Conservation (phyloP, 2,329 filamentous ascomycete species). For the Penicillium brasilianum region DNA sequence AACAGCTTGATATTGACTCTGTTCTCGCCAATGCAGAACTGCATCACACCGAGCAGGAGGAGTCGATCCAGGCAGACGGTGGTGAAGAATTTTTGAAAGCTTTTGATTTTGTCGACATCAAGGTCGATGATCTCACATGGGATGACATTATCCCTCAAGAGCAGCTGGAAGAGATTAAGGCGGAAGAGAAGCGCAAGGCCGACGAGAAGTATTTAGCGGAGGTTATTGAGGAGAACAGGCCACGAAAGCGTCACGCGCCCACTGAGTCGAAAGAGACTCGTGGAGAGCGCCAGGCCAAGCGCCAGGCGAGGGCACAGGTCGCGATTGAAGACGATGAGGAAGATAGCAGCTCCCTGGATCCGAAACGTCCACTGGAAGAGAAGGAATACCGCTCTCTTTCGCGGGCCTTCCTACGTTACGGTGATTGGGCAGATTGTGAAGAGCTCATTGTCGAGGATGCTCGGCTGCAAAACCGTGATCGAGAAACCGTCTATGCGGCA, state of each 20-base stretch:
- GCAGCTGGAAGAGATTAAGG: slow-evolving; percentile 85
- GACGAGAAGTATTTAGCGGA: slow-evolving; percentile 82
- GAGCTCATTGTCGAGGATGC: slow-evolving; percentile 89
- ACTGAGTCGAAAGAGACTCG: slow-evolving; percentile 58
- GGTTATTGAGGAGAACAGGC: slow-evolving; percentile 82
- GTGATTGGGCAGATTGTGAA: slow-evolving; percentile 83
- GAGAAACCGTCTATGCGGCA: slow-evolving; percentile 75
- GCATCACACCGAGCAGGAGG: slow-evolving; percentile 92
- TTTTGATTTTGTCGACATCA: slow-evolving; percentile 95
- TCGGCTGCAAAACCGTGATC: slow-evolving; percentile 79
- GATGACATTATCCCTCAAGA: slow-evolving; percentile 98
- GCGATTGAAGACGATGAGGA: slow-evolving; percentile 71
- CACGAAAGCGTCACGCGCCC: slow-evolving; percentile 72
- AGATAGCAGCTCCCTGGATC: slow-evolving; percentile 70
- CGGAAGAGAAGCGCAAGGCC: slow-evolving; percentile 81
- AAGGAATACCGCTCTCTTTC: slow-evolving; percentile 94
- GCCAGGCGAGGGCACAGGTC: slow-evolving; percentile 69
- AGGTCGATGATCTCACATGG: slow-evolving; percentile 91
- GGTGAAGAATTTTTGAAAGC: slow-evolving; percentile 93
- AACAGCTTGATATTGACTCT: slow-evolving; percentile 96
- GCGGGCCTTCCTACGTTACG: slow-evolving; percentile 86
- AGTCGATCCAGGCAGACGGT: slow-evolving; percentile 92
- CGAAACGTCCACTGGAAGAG: slow-evolving; percentile 84
- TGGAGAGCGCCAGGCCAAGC: slow-evolving; percentile 71
- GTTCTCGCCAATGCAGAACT: slow-evolving; percentile 97